Base-by-base conservation (phyloP, 306 rosid species). In the Castanopsis chinensis region DNA sequence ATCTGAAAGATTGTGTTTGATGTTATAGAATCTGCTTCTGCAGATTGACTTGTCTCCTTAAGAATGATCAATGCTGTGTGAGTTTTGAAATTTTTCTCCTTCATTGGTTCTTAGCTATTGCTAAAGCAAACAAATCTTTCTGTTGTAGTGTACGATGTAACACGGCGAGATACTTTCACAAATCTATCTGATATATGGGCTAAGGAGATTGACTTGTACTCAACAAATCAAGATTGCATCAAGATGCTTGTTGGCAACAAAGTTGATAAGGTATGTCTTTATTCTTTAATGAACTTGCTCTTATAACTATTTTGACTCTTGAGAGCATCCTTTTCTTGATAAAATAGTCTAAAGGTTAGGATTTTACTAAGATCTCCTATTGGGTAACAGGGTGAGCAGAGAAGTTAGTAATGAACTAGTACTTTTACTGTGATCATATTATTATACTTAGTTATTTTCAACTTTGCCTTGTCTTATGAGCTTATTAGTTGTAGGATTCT, bases 171-270 rank as follows among this genome's bases (percentile, higher is more conserved):
- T 5, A 90, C 92, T 14, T 92, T 92, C 78, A 90, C 97, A 19
- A 90, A 92, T 78, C 87, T 92, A 65, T 90, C 97, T 74, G 97
- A 92, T 74, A 89, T 92, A 78, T 92, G 97, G 97, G 94, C 91
- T 33, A 92, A 92, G 76, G 97, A 92, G 85, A 90, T 87, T 76
- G 97, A 90, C 76, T 52, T 90, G 10, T 89, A 92, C 83, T 88
- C 93, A 15, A 92, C 97, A 74, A 92, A 80, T 86, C 97, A 85
- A 84, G 94, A 92, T 67, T 92, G 94, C 78, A 85, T 92, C 85
- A 92, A 92, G 90, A 87, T 92, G 91, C 97, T 92, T 74, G 92
- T 92, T 5, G 94, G 97, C 58, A 92, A 92, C 84, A 92, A 92
- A 78, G 92, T 92, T 25, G 91, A 92, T 82, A 92, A 84, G 91